Evolutionary conservation across 2,329 filamentous ascomycete genomes (phyloP), one percentile per base, ranked within the genome.

Genomic region (Pyrenochaeta sp.): DNA sequence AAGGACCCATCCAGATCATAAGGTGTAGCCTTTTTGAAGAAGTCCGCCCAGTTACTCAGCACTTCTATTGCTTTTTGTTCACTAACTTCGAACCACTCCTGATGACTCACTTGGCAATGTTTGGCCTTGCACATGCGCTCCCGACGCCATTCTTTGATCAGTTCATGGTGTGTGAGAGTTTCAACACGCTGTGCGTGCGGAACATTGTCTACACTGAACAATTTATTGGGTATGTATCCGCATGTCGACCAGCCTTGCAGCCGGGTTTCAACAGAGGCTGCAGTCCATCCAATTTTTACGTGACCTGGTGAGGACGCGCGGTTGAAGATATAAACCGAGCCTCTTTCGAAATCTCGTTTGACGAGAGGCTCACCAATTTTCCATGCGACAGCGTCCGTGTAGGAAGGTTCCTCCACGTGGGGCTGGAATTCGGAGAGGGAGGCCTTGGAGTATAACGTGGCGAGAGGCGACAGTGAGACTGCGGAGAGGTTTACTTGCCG

Each of bases 231-330:
- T n/a, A 14, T 36, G 29, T 55, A 55, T 9, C 49, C 35, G 15
- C 39, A 45, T 41, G 44, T 45, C 17, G 53, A 56, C 53, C 53
- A 56, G 21, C 15, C 30, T 23, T 39, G 15, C 4, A 56, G 44
- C 37, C 53, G 53, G 18, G 41, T 20, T n/a, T 43, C 29, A 20
- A 56, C 53, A 18, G 30, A 44, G 7, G 7, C 11, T 21, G 53
- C 43, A 7, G 53, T 56, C 53, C 53, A 56, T n/a, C 53, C 53
- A 15, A 56, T 56, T 20, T 56, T 56, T 7, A 56, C 53, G 39
- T 51, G 33, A 12, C 53, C 53, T 7, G 53, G 48, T 21, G 53
- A 48, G 5, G 36, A 39, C 12, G 21, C 44, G 5, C 53, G 42
- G 35, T 45, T 33, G 27, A 39, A 56, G 39, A 56, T 51, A 36